Evolutionary conservation across 257 asterid species (phyloP).

Genomic region (Paulownia fortunei): DNA sequence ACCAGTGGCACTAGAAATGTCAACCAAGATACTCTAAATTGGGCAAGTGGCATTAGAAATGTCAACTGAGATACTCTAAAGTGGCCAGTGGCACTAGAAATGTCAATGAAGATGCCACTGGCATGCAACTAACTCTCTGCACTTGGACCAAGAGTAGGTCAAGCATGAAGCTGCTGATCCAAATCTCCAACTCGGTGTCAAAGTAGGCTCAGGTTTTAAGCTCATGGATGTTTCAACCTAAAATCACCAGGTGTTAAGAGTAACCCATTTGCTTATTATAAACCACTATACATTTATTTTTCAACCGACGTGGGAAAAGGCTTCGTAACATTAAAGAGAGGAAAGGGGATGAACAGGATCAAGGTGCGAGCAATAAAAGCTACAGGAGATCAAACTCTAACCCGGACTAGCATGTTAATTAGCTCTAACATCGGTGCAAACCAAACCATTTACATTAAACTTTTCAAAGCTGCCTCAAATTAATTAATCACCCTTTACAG

Average conservation of each 20-base stretch:
- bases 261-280: background rate
- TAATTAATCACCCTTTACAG: background rate
- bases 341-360: background rate
- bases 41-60: background rate
- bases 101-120: background rate
- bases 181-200: background rate
- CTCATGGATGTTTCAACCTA: background rate
- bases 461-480: background rate
- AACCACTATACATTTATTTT: background rate
- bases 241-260: background rate
- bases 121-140: background rate
- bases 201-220: background rate
- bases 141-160: background rate
- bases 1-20: background rate
- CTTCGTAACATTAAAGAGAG: background rate
- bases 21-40: background rate
- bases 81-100: conserved; percentile 1
- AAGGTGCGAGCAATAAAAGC: conserved; percentile 7
- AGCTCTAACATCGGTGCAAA: conserved; percentile 25
- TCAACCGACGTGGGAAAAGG: background rate
- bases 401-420: background rate
- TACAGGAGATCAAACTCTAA: background rate
- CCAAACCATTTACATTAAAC: background rate
- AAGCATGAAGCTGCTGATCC: background rate
- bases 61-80: background rate